Percentiles rank a stretch among this genome's conserved stretches.
Evolutionary conservation across 2,329 filamentous ascomycete genomes (phyloP).

Genomic region (Aureobasidium sp.): DNA sequence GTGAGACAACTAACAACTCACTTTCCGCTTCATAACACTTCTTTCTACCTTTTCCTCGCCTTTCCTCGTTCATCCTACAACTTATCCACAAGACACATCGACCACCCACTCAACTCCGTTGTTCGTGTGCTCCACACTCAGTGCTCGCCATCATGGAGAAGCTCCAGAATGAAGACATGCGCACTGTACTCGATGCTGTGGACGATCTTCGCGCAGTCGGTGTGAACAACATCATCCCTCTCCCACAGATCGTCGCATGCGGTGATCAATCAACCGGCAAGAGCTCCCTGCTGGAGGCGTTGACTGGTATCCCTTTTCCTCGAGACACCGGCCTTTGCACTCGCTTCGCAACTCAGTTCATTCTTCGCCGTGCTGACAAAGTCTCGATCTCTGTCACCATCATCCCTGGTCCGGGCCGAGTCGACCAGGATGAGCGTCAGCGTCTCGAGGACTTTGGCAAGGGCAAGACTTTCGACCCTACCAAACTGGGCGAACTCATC

Average conservation of each 20-base stretch:
- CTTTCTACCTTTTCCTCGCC: not conserved
- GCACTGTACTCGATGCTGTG: conserved; percentile 43
- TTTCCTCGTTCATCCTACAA: not conserved
- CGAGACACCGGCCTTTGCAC: conserved; percentile 41
- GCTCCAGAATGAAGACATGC: conserved; percentile 25
- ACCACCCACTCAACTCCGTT: not conserved
- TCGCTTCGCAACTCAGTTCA: conserved; percentile 52
- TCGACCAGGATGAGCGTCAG: not conserved
- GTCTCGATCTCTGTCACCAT: conserved; percentile 18
- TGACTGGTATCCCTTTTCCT: conserved; percentile 42
- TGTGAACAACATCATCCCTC: conserved; percentile 22
- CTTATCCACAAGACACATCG: not conserved
- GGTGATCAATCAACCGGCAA: conserved; percentile 55
- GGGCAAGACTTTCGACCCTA: not conserved
- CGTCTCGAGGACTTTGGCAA: not conserved
- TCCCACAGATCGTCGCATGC: conserved; percentile 37
- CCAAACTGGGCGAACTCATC: conserved; percentile 38
- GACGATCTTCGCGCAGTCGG: conserved; percentile 44
- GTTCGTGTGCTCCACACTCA: not conserved
- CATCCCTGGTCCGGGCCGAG: not conserved
- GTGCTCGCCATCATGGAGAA: not conserved
- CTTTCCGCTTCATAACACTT: not conserved
- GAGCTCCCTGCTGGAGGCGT: conserved; percentile 56
- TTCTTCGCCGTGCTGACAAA: conserved; percentile 34
- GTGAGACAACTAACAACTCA: not conserved